phyloP scores from a whole-genome alignment of 2,329 filamentous ascomycete genomes.

The Graphium sp. region DNA sequence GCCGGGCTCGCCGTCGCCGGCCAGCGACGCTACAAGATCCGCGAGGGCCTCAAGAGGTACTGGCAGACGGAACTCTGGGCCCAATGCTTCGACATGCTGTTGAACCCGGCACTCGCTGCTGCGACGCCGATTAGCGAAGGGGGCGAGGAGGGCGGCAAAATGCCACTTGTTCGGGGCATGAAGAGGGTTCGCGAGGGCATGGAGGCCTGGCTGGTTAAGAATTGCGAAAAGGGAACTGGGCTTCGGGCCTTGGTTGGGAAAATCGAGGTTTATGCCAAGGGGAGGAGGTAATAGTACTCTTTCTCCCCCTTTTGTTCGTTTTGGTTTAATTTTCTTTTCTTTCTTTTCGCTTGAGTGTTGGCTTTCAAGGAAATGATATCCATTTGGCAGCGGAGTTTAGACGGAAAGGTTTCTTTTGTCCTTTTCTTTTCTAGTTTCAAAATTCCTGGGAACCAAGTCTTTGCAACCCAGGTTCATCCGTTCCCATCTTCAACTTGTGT shows the following conservation, averaged over 20 bases:
- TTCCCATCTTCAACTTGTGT: too few relatives aligned
- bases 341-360: too few relatives aligned
- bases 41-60: constrained; percentile 78
- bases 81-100: constrained; percentile 64
- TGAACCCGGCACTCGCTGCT: constrained; percentile 63
- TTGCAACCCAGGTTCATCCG: too few relatives aligned
- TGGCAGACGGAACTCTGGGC: constrained; percentile 92
- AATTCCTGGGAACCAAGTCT: too few relatives aligned
- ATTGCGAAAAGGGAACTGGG: constrained; percentile 65
- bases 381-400: too few relatives aligned
- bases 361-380: too few relatives aligned
- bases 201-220: constrained; percentile 67
- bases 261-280: constrained; percentile 32
- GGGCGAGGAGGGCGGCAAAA: constrained; percentile 30
- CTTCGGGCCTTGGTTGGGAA: constrained; percentile 54
- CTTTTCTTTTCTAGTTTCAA: too few relatives aligned
- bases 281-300: constrained; percentile 13
- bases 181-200: constrained; percentile 54
- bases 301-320: too few relatives aligned
- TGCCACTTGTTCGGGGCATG: constrained; percentile 64
- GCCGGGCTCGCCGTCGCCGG: constrained; percentile 35
- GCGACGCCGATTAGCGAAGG: too few relatives aligned
- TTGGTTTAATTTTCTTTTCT: too few relatives aligned
- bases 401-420: too few relatives aligned
- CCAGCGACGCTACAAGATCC: constrained; percentile 58